phyloP scores from a whole-genome alignment of 2,329 filamentous ascomycete species.

The Dothideomycetes sp. region DNA sequence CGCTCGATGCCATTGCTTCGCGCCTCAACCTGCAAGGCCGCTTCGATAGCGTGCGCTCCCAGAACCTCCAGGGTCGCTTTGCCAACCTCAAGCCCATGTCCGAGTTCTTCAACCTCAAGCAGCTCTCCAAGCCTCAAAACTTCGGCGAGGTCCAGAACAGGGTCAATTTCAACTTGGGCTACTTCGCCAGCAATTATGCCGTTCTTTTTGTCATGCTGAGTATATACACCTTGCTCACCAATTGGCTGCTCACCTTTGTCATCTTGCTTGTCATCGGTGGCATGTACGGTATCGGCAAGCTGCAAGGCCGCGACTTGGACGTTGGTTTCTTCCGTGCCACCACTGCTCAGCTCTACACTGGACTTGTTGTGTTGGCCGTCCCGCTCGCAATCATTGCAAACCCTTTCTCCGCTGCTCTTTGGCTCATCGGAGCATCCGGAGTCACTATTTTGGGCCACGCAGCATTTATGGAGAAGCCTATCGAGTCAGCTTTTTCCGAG shows the following conservation, averaged over 20 bases:
- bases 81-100: conserved; percentile 82
- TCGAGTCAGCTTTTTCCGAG: conserved; percentile 99
- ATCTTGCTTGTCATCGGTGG: conserved; percentile 78
- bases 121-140: conserved; percentile 84
- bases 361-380: conserved; percentile 69
- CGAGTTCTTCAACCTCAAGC: conserved; percentile 95
- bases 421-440: conserved; percentile 91
- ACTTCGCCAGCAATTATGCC: conserved; percentile 98
- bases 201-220: conserved; percentile 88
- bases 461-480: conserved; percentile 92
- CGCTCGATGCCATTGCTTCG: conserved; percentile 81
- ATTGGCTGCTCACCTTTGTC: conserved; percentile 77
- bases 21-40: conserved; percentile 77
- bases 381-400: conserved; percentile 78
- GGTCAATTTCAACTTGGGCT: conserved; percentile 91
- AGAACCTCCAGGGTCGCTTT: conserved; percentile 71
- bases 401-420: conserved; percentile 74
- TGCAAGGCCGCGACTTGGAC: conserved; percentile 79
- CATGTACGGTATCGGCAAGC: conserved; percentile 83
- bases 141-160: conserved; percentile 83
- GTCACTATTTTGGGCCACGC: conserved; percentile 93
- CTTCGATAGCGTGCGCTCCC: conserved; percentile 71
- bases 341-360: conserved; percentile 88
- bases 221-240: conserved; percentile 89
- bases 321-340: conserved; percentile 73